Evolutionary conservation across 192 early-diverging fungal genomes (phyloP).

Genomic region (Linnemannia exigua): DNA sequence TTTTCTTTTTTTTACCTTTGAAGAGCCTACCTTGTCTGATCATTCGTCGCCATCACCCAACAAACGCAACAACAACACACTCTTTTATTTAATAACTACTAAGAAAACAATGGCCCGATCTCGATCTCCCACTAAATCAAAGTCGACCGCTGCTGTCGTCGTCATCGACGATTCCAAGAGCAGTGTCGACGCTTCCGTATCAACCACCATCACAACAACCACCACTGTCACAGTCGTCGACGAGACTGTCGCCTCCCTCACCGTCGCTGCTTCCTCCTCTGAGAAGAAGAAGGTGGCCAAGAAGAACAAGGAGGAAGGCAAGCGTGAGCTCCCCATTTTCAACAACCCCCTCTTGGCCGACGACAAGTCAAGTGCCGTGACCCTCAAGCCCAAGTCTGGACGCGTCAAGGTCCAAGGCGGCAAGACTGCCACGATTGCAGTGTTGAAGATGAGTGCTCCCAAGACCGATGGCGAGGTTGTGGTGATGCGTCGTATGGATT

Average conservation of each 20-base stretch:
- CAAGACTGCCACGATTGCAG: conserved; percentile 11
- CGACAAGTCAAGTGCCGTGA: not conserved
- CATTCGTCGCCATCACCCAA: not conserved
- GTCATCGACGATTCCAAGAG: conserved; percentile 7
- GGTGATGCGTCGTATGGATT: conserved; percentile 47
- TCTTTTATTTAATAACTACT: not conserved
- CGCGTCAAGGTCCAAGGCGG: conserved; percentile 35
- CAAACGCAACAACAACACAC: not conserved
- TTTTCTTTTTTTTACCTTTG: not conserved
- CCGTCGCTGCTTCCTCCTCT: not conserved
- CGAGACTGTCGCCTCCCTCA: too few relatives aligned
- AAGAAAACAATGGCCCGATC: conserved; percentile 25
- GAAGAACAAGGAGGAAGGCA: not conserved
- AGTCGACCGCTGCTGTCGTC: not conserved
- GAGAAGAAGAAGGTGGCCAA: not conserved
- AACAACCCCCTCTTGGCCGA: conserved; percentile 31
- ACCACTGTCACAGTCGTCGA: conserved; percentile 18
- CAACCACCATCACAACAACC: conserved; percentile 28
- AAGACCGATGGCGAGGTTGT: conserved; percentile 33
- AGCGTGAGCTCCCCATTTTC: conserved; percentile 42
- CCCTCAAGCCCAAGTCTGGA: conserved; percentile 33
- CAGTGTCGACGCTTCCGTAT: not conserved
- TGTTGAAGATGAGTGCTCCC: conserved; percentile 37
- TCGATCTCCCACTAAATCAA: conserved; percentile 14
- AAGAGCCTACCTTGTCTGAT: not conserved